These are phyloP conservation scores for Talaromyces sp. DNA, from an alignment of 2,329 filamentous ascomycete genomes.

Conservation along the genomic window DNA sequence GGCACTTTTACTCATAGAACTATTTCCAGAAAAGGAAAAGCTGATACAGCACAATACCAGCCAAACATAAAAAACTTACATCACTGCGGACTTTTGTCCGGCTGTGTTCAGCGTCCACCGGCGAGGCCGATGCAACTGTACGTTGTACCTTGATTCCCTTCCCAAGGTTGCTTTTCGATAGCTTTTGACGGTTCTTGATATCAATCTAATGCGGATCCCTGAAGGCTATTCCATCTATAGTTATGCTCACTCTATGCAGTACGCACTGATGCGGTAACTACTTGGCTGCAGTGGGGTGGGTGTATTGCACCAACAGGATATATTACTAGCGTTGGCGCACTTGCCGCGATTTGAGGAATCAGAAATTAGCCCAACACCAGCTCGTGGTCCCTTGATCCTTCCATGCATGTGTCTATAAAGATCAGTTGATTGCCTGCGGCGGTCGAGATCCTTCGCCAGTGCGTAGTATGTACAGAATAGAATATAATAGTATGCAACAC, in stretches of 20 bases:
- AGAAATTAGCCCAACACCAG: neutral
- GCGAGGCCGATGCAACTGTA: neutral
- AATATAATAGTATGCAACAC: neutral
- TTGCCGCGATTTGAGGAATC: conserved; percentile 10
- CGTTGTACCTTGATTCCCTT: no score
- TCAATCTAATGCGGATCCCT: neutral
- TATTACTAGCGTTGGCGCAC: conserved; percentile 8
- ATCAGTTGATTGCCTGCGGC: neutral
- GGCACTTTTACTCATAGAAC: neutral
- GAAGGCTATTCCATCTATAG: neutral
- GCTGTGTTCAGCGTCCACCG: neutral
- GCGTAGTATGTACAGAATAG: neutral
- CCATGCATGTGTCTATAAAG: conserved; percentile 6
- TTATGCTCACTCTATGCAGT: neutral
- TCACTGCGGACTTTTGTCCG: neutral
- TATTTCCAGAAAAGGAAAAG: neutral
- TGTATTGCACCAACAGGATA: neutral
- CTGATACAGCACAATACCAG: neutral
- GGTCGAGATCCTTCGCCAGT: neutral
- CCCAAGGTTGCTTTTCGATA: no score
- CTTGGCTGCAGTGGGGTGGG: neutral
- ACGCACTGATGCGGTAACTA: neutral
- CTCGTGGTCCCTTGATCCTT: conserved; percentile 4
- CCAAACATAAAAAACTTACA: neutral
- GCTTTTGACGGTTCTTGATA: neutral